Percentiles rank a stretch among this genome's conserved stretches.
phyloP scores from a whole-genome alignment of 352 stramenopile genomes.

The Phytophthora meadii region DNA sequence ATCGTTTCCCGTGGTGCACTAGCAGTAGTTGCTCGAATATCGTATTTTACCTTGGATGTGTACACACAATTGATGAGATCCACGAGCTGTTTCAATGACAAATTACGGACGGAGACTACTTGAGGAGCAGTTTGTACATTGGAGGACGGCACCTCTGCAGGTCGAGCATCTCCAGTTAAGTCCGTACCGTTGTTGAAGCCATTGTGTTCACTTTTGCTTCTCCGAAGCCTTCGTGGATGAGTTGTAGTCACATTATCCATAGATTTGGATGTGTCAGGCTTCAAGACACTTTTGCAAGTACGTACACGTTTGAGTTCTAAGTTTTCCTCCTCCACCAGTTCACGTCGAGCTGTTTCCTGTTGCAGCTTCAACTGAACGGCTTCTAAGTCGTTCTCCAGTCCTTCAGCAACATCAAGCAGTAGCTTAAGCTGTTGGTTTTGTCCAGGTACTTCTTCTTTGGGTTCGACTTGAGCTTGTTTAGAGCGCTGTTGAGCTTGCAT shows the following conservation, averaged over 20 bases:
- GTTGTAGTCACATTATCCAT: conserved; percentile 8
- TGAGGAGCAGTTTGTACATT: too few relatives aligned
- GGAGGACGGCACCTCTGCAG: conserved; percentile 6
- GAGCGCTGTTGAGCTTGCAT: conserved; percentile 38
- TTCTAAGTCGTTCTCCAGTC: conserved; percentile 68
- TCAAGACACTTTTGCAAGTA: conserved; percentile 9
- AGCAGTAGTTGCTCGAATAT: conserved; percentile 48
- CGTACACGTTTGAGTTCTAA: conserved; percentile 41
- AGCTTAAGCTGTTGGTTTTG: conserved; percentile 57
- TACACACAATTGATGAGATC: conserved; percentile 80
- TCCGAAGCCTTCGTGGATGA: conserved; percentile 31
- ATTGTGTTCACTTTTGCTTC: conserved; percentile 19
- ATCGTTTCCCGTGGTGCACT: conserved; percentile 79
- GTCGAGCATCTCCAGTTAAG: conserved; percentile 11
- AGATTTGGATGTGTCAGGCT: conserved; percentile 2
- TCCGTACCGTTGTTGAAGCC: not conserved
- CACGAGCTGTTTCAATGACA: conserved; percentile 83
- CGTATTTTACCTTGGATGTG: conserved; percentile 74
- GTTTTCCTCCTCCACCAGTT: conserved; percentile 59
- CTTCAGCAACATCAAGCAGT: conserved; percentile 70
- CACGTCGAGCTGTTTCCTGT: conserved; percentile 53
- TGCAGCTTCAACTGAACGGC: conserved; percentile 48
- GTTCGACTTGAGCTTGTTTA: conserved; percentile 19
- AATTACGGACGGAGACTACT: conserved; percentile 36
- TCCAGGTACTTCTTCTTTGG: conserved; percentile 11